A percentile compares a stretch with the other conserved stretches of the same genome.
Evolutionary conservation across 305 asterid genomes (phyloP).

Genomic region (Fraxinus xanthoxyloides): DNA sequence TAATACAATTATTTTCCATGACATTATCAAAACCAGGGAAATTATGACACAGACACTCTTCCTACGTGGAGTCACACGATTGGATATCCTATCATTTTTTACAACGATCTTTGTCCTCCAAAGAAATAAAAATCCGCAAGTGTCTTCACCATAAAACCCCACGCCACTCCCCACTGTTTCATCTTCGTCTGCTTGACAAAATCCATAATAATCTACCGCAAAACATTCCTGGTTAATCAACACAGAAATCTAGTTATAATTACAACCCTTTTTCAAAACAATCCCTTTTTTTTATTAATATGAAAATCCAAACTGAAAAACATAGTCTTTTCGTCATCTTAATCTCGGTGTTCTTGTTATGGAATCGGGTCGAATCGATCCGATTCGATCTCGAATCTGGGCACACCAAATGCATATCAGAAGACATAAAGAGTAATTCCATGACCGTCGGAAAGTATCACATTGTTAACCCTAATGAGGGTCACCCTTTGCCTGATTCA

Average conservation of each 20-base stretch:
- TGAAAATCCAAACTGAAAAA: slow-evolving; percentile 38
- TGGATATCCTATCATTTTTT: slow-evolving; percentile 20
- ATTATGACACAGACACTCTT: neutral
- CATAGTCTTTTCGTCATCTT: slow-evolving; percentile 26
- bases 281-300: slow-evolving; percentile 14
- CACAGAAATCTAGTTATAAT: slow-evolving; percentile 8
- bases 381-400: slow-evolving; percentile 87
- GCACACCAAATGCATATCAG: slow-evolving; percentile 85
- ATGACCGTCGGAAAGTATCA: slow-evolving; percentile 96
- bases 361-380: slow-evolving; percentile 55
- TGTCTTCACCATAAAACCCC: neutral
- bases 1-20: neutral
- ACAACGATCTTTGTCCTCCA: slow-evolving; percentile 23
- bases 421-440: slow-evolving; percentile 76
- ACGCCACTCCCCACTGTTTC: neutral
- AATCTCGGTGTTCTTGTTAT: slow-evolving; percentile 43
- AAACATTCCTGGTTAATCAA: slow-evolving; percentile 10
- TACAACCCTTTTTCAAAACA: neutral
- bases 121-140: neutral
- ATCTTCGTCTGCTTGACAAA: neutral
- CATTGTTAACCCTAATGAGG: slow-evolving; percentile 73
- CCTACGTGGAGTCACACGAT: slow-evolving; percentile 27
- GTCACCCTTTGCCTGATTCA: slow-evolving; percentile 81
- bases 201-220: neutral
- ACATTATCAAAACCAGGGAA: neutral